Evolutionary conservation across 2,329 filamentous ascomycete species (phyloP), one percentile per base, ranked within the genome.

Genomic region (Penicillium griseofulvum): DNA sequence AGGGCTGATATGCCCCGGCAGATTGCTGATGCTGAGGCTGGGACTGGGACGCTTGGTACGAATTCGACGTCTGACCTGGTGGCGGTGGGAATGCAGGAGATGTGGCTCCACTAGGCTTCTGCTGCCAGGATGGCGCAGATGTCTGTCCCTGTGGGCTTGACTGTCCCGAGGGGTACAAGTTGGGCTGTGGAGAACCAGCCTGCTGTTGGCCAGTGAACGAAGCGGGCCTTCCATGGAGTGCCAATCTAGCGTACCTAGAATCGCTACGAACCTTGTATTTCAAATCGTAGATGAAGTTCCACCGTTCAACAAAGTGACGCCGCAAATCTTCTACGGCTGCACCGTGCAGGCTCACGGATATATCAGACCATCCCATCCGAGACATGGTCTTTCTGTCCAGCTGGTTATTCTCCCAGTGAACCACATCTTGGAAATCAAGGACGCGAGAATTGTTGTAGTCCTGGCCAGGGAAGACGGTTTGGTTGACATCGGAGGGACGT

Each of bases 351-450:
- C 86, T 91, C 53, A 97, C 79, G 11, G 88, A 87, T 55, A 96
- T 83, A 72, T 96, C 92, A 14, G 89, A 90, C 92, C 92, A 96
- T 19, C 91, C 91, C 91, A 96, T 96, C 56, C 92, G 84, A 2
- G 89, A 90, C 72, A 81, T 89, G 67, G 86, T 84, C 11, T 86
- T 87, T 47, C 92, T 84, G 66, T 95, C 88, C 19, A 97, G 82
- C 68, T 96, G 91, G 72, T 96, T 96, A 59, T 91, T 84, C 59
- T 93, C 83, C 84, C 87, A 95, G 58, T 94, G 82, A 19, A 83
- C 75, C 22, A 93, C 89, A 64, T 90, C 85, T 43, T 86, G 81
- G 71, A 94, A 93, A 71, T 94, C 92, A 69, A 89, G 88, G 33
- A 95, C 85, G 49, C 86, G 81, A 24, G 91, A 90, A 64, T 96